Evolutionary conservation across 768 basidiomycete genomes (phyloP).

Genomic region (Leccinellum rugosiceps): DNA sequence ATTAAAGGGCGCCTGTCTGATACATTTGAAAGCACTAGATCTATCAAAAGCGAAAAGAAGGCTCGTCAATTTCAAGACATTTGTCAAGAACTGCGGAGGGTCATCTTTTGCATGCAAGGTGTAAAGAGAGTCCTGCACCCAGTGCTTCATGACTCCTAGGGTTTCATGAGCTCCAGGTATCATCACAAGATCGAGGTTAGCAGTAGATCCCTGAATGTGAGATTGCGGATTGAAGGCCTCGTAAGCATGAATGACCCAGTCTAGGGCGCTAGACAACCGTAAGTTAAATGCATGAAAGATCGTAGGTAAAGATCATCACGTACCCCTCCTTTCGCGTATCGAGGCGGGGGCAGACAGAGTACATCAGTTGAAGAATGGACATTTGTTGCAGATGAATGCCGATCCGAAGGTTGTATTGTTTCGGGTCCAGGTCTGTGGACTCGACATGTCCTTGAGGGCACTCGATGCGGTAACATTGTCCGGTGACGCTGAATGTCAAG

Average conservation of each 20-base stretch:
- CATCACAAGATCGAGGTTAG: constrained; percentile 30
- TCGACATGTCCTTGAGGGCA: constrained; percentile 40
- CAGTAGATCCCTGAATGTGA: constrained; percentile 43
- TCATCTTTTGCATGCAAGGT: constrained; percentile 2
- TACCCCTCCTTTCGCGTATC: constrained; percentile 4
- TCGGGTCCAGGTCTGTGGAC: constrained; percentile 20
- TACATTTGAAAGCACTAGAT: constrained; percentile 31
- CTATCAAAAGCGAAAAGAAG: constrained; percentile 41
- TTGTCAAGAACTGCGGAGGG: constrained; percentile 33
- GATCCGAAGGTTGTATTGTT: constrained; percentile 42
- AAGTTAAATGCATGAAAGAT: neutral
- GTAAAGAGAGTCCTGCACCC: constrained; percentile 50
- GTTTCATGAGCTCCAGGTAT: constrained; percentile 41
- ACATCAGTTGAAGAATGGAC: constrained; percentile 39
- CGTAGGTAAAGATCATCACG: neutral
- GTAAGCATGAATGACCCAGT: constrained; percentile 42
- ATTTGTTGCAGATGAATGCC: constrained; percentile 49
- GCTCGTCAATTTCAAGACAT: constrained; percentile 34
- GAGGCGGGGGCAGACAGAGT: constrained; percentile 6
- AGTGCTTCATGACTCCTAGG: constrained; percentile 39
- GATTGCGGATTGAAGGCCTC: constrained; percentile 48
- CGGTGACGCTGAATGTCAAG: constrained; percentile 30
- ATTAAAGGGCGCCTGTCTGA: constrained; percentile 34
- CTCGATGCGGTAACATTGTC: constrained; percentile 27
- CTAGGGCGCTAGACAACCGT: neutral